Evolutionary conservation across 495 filamentous ascomycete species (phyloP).

Genomic region (Delitschia confertaspora): DNA sequence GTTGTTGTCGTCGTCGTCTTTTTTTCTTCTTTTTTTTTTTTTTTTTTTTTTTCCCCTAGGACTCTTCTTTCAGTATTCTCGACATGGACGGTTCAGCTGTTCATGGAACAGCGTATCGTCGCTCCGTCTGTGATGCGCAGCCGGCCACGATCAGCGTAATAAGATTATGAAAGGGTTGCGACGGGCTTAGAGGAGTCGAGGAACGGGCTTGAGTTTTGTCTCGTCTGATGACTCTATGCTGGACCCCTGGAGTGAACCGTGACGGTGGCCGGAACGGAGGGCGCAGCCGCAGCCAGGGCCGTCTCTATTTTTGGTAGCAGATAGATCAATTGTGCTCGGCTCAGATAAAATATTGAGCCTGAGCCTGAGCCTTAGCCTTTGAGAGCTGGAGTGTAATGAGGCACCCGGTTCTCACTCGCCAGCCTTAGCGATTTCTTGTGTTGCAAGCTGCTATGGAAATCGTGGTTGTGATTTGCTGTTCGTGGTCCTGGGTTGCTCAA

Average conservation of each 20-base stretch:
- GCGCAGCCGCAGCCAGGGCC: conserved; percentile 10
- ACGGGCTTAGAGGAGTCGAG: too few species aligned
- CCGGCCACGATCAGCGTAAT: too few species aligned
- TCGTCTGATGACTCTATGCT: conserved; percentile 10
- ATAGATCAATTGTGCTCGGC: too few species aligned
- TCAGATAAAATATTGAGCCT: conserved; percentile 14
- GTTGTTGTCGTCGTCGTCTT: too few species aligned
- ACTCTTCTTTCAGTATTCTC: neutral
- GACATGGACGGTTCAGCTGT: neutral
- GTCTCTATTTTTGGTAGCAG: too few species aligned
- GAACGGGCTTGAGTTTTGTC: conserved; percentile 6
- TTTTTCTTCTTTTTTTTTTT: too few species aligned
- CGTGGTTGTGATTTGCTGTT: neutral
- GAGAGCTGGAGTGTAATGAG: too few species aligned
- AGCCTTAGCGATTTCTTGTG: conserved; percentile 23
- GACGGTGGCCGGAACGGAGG: neutral
- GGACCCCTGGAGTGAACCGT: neutral
- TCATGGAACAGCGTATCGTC: neutral
- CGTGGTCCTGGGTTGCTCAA: neutral
- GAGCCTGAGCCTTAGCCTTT: too few species aligned
- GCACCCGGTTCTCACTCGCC: too few species aligned
- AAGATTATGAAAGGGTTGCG: neutral
- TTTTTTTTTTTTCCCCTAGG: too few species aligned
- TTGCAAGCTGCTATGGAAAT: conserved; percentile 2
- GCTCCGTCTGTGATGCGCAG: too few species aligned